Evolutionary conservation across 768 basidiomycete species (phyloP).

Genomic region (Pulveroboletus sp.): DNA sequence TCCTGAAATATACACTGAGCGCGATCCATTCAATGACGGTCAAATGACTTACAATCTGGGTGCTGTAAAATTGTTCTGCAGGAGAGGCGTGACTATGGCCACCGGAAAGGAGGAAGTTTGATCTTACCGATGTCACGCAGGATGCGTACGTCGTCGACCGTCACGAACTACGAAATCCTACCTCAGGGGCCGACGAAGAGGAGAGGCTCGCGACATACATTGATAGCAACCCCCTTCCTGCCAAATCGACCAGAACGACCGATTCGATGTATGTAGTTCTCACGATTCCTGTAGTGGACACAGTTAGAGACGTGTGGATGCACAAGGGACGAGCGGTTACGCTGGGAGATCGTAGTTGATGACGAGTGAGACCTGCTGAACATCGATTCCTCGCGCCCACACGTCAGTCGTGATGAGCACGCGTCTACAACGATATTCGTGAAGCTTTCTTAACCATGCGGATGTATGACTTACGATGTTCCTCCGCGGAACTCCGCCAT

Average conservation of each 20-base stretch:
- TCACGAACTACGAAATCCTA: conserved; percentile 62
- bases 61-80: conserved; percentile 93
- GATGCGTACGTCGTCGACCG: conserved; percentile 93
- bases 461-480: conserved; percentile 59
- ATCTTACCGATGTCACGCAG: conserved; percentile 90
- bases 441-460: conserved; percentile 4
- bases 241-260: conserved; percentile 99
- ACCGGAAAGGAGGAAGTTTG: not conserved
- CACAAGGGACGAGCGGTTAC: conserved; percentile 41
- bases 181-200: conserved; percentile 13
- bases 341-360: conserved; percentile 96
- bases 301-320: conserved; percentile 11
- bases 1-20: conserved; percentile 51
- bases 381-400: conserved; percentile 97
- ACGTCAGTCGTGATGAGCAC: conserved; percentile 95
- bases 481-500: conserved; percentile 96
- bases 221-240: conserved; percentile 98
- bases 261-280: conserved; percentile 99
- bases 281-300: conserved; percentile 64
- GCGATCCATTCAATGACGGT: not conserved
- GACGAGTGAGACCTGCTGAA: conserved; percentile 95
- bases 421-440: conserved; percentile 46
- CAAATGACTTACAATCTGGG: conserved; percentile 67
- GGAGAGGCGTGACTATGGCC: conserved; percentile 9
- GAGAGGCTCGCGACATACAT: conserved; percentile 50